Percentiles rank a stretch among this genome's conserved stretches.
Conservation (phyloP, 371 early-diverging fungal genomes). For the Lichtheimia hyalospora region DNA sequence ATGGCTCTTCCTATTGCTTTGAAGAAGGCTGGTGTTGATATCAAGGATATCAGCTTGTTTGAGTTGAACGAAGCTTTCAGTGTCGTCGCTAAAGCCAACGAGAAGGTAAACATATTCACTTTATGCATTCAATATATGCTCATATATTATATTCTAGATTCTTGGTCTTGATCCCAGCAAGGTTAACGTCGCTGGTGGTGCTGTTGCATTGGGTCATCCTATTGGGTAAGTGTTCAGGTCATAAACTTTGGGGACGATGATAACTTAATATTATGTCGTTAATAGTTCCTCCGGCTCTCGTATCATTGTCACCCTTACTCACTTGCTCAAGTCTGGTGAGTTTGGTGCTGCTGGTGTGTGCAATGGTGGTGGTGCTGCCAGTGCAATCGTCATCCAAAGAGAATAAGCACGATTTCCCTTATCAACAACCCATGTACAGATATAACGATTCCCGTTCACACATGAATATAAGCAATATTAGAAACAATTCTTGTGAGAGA, state of each 20-base stretch:
- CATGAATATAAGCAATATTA: no score
- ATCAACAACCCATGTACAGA: no score
- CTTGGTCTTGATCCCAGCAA: slow-evolving; percentile 71
- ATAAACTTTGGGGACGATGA: neutral
- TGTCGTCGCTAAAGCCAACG: slow-evolving; percentile 88
- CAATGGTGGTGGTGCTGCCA: slow-evolving; percentile 94
- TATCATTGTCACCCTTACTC: slow-evolving; percentile 84
- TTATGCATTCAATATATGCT: slow-evolving; percentile 3
- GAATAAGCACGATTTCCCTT: slow-evolving; percentile 29
- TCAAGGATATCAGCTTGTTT: slow-evolving; percentile 77
- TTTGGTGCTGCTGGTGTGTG: slow-evolving; percentile 88
- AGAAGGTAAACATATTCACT: slow-evolving; percentile 31
- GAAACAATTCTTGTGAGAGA: no score
- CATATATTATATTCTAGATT: slow-evolving; percentile 39
- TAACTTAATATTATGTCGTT: neutral
- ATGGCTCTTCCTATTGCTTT: slow-evolving; percentile 91
- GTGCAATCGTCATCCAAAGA: slow-evolving; percentile 79
- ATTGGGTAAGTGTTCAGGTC: slow-evolving; percentile 61
- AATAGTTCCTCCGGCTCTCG: slow-evolving; percentile 81
- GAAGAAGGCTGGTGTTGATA: slow-evolving; percentile 68
- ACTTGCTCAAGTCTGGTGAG: slow-evolving; percentile 77
- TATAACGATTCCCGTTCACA: no score
- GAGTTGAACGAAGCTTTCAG: slow-evolving; percentile 97
- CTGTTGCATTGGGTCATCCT: slow-evolving; percentile 93
- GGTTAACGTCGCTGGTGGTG: slow-evolving; percentile 90